phyloP scores from a whole-genome alignment of 257 asterid species.

The Linderniella brevidens region DNA sequence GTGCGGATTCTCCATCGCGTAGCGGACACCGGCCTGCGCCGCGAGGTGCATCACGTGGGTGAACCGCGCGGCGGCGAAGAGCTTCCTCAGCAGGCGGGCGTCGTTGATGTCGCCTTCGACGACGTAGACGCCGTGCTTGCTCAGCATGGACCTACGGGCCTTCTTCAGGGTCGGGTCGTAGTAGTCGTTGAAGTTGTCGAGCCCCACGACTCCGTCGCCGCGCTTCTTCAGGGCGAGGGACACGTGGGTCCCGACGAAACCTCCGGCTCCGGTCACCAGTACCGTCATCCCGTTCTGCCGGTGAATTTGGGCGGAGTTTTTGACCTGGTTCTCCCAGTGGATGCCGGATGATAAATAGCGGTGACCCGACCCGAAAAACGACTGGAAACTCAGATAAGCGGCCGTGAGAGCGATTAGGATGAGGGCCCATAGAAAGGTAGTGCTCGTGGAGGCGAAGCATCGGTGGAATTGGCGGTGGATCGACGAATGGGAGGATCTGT shows the following conservation, averaged over 20 bases:
- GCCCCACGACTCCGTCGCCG: conserved; percentile 51
- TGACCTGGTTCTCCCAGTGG: conserved; percentile 30
- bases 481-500: conserved; percentile 9
- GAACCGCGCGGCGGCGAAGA: conserved; percentile 24
- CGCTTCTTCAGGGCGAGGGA: conserved; percentile 35
- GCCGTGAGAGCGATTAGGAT: conserved; percentile 37
- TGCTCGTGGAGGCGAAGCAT: conserved; percentile 44
- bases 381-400: conserved; percentile 36
- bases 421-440: conserved; percentile 45
- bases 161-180: conserved; percentile 31
- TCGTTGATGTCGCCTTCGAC: conserved; percentile 39
- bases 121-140: conserved; percentile 11
- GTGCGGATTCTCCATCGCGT: conserved; percentile 42
- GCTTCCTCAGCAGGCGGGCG: conserved; percentile 14
- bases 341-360: conserved; percentile 23
- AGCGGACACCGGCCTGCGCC: conserved; percentile 50
- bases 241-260: conserved; percentile 45
- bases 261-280: conserved; percentile 48
- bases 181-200: conserved; percentile 38
- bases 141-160: conserved; percentile 14
- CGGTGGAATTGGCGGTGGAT: conserved; percentile 28
- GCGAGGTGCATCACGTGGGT: conserved; percentile 55
- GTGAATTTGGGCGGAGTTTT: conserved; percentile 26
- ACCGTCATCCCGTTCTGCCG: conserved; percentile 29
- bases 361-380: conserved; percentile 24